Evolutionary conservation across 2,329 filamentous ascomycete species (phyloP).

Genomic region (Talaromyces amestolkiae): DNA sequence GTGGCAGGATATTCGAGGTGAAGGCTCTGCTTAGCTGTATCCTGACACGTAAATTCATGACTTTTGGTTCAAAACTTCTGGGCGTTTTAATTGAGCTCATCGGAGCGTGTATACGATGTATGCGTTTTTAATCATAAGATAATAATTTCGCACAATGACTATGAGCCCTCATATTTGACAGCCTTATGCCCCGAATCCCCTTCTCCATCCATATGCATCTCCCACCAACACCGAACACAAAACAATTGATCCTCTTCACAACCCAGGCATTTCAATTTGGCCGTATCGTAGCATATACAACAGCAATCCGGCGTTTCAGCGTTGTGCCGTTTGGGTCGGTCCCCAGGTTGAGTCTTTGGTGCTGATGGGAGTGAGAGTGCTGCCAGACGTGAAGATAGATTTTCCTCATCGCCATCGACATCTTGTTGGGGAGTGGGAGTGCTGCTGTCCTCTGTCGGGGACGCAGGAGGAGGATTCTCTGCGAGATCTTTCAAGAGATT

Average conservation of each 20-base stretch:
- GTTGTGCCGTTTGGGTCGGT: not conserved
- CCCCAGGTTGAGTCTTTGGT: conserved; percentile 13
- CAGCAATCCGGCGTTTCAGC: conserved; percentile 59
- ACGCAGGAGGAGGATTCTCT: not conserved
- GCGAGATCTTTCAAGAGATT: conserved; percentile 14
- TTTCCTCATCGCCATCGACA: not conserved
- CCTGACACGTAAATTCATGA: not conserved
- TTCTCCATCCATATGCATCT: conserved; percentile 72
- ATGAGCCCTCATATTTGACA: conserved; percentile 53
- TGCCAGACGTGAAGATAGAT: conserved; percentile 1
- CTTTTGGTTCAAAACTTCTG: not conserved
- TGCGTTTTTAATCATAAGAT: not conserved
- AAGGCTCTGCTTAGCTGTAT: not conserved
- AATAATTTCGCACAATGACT: not conserved
- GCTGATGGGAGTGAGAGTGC: conserved; percentile 18
- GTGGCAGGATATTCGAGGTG: conserved; percentile 70
- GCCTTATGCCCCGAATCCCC: conserved; percentile 65
- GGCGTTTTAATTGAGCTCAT: not conserved
- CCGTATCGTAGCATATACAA: conserved; percentile 77
- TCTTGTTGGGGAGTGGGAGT: not conserved
- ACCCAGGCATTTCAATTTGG: conserved; percentile 67
- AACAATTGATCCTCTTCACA: conserved; percentile 68
- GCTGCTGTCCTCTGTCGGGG: conserved; percentile 2
- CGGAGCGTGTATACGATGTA: not conserved
- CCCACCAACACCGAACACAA: conserved; percentile 74